Evolutionary conservation across 768 basidiomycete species (phyloP).

Genomic region (Pluteus cervinus): DNA sequence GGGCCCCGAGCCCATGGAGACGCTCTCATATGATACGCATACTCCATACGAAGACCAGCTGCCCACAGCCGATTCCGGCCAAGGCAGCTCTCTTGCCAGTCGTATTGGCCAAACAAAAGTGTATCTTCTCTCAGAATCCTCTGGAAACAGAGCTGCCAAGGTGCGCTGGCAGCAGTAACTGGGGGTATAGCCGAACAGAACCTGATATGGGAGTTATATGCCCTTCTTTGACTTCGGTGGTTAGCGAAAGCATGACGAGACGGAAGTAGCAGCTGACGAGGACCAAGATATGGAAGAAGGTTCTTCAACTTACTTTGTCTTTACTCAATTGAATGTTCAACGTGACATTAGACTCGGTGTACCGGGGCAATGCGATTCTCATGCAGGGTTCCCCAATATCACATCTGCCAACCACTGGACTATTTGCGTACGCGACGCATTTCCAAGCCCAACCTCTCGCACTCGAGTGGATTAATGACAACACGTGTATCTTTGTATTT

Average conservation of each 20-base stretch:
- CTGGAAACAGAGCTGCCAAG: slow-evolving; percentile 56
- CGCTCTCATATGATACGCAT: slow-evolving; percentile 50
- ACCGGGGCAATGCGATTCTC: slow-evolving; percentile 64
- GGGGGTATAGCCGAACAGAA: slow-evolving; percentile 30
- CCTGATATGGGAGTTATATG: slow-evolving; percentile 38
- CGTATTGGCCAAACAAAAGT: slow-evolving; percentile 72
- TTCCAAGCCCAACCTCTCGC: slow-evolving; percentile 70
- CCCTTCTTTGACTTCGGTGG: slow-evolving; percentile 20
- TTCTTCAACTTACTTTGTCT: not conserved
- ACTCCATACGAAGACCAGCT: slow-evolving; percentile 54
- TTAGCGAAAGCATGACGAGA: slow-evolving; percentile 38
- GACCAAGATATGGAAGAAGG: slow-evolving; percentile 30
- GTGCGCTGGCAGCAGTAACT: slow-evolving; percentile 51
- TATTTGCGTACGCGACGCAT: slow-evolving; percentile 80
- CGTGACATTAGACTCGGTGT: slow-evolving; percentile 31
- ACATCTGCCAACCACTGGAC: slow-evolving; percentile 65
- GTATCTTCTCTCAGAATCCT: slow-evolving; percentile 70
- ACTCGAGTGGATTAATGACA: slow-evolving; percentile 85
- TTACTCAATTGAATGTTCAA: not conserved
- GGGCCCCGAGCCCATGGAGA: slow-evolving; percentile 21
- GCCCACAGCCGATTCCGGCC: slow-evolving; percentile 22
- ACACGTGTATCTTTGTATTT: slow-evolving; percentile 76
- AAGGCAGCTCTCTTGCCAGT: slow-evolving; percentile 42
- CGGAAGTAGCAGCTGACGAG: slow-evolving; percentile 29
- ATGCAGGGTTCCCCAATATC: slow-evolving; percentile 69